phyloP scores from a whole-genome alignment of 352 stramenopile species.

The Globisporangium nodosum region DNA sequence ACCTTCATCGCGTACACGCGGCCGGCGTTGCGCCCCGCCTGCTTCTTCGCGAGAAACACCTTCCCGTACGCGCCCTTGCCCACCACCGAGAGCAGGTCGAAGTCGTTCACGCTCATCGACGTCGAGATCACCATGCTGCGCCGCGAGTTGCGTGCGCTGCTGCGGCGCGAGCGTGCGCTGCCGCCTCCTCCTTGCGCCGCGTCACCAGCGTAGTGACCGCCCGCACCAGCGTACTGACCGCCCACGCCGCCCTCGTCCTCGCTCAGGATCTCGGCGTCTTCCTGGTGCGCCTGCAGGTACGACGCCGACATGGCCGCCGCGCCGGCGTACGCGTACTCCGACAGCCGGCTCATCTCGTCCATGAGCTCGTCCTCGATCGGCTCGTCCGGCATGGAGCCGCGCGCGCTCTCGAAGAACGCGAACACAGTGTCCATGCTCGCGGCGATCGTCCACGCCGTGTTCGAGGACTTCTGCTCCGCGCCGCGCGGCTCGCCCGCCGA shows the following conservation, averaged over 20 bases:
- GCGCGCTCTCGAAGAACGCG: conserved; percentile 78
- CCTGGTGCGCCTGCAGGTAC: conserved; percentile 55
- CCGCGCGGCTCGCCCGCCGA: conserved; percentile 64
- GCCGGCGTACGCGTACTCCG: conserved; percentile 63
- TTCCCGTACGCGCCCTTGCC: conserved; percentile 87
- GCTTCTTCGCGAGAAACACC: conserved; percentile 83
- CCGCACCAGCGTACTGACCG: conserved; percentile 1
- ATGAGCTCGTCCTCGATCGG: conserved; percentile 64
- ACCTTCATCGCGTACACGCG: conserved; percentile 90
- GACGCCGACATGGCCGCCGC: conserved; percentile 41
- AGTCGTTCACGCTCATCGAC: conserved; percentile 83
- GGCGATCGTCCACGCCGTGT: conserved; percentile 80
- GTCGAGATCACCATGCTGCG: conserved; percentile 82
- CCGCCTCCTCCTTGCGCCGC: not conserved
- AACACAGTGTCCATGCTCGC: conserved; percentile 83
- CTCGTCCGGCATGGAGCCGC: conserved; percentile 74
- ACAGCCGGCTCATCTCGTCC: conserved; percentile 75
- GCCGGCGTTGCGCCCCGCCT: conserved; percentile 55
- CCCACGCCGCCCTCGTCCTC: conserved; percentile 22
- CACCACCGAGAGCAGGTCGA: conserved; percentile 80
- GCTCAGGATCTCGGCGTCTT: conserved; percentile 65
- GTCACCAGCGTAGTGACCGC: conserved; percentile 2
- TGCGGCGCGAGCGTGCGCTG: conserved; percentile 24
- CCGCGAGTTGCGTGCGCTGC: conserved; percentile 35
- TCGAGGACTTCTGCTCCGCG: conserved; percentile 64